Percentiles rank a stretch among this genome's conserved stretches.
phyloP scores from a whole-genome alignment of 1,284 basidiomycete genomes.

The Sporisorium iseilematis-ciliati region DNA sequence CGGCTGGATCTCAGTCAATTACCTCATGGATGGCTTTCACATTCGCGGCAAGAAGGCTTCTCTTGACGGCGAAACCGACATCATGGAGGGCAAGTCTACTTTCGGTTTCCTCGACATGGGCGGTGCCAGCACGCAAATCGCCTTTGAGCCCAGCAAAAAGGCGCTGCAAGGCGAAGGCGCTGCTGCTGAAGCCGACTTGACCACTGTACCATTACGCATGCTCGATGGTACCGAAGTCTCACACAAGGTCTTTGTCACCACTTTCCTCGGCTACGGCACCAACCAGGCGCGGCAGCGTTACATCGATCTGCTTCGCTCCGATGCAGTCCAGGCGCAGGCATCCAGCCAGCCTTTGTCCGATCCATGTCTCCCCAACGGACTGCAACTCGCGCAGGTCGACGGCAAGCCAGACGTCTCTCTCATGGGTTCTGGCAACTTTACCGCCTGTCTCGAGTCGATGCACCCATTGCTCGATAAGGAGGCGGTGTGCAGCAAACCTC shows the following conservation, averaged over 20 bases:
- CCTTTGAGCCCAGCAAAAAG: constrained; percentile 80
- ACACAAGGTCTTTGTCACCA: constrained; percentile 96
- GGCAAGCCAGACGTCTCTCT: constrained; percentile 66
- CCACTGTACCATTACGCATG: constrained; percentile 79
- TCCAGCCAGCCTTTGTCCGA: constrained; percentile 72
- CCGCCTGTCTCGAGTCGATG: constrained; percentile 81
- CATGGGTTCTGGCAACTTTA: constrained; percentile 87
- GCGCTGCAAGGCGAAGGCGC: constrained; percentile 73
- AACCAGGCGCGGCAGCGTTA: constrained; percentile 95
- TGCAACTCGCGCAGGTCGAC: constrained; percentile 73
- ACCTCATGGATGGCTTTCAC: constrained; percentile 95
- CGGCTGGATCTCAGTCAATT: constrained; percentile 98
- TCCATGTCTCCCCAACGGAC: constrained; percentile 87
- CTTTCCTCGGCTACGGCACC: constrained; percentile 98
- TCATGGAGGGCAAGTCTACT: constrained; percentile 77
- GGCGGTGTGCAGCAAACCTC: constrained; percentile 82
- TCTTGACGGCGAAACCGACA: constrained; percentile 45
- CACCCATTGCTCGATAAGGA: constrained; percentile 86
- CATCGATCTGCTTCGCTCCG: constrained; percentile 76
- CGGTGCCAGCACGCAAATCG: constrained; percentile 97
- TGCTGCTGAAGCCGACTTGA: constrained; percentile 44
- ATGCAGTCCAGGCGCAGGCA: constrained; percentile 24
- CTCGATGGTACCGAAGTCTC: constrained; percentile 86
- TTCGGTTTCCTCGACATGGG: constrained; percentile 99
- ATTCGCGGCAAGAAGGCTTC: constrained; percentile 46